Base-by-base conservation (phyloP, 805 yeast species). In the Candida fluviatilis region DNA sequence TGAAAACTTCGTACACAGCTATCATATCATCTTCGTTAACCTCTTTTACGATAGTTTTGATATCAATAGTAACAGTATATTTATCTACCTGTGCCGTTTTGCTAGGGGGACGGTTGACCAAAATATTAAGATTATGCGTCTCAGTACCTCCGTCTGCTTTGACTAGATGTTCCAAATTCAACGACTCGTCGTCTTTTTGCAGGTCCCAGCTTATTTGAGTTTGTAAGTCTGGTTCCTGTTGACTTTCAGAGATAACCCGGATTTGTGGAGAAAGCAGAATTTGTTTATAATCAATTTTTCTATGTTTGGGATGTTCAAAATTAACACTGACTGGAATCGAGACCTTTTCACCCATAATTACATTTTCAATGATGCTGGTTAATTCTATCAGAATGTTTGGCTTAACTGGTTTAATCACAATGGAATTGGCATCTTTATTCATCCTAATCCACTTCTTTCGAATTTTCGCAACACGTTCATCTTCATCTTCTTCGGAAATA, bases 101-200 rank as follows among this genome's bases (percentile, higher is more conserved):
- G 15, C 44, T 36, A 21, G 53, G 46, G 12, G 58, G 56, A 7
- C 48, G 47, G 32, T 17, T 18, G 13, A 37, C 15, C 10, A 4
- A 39, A 11, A 63, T 41, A 18, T 54, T 49, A 27, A 64, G 48
- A 1, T 13, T 31, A 26, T 49, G 50, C 14, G 21, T 30, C 13
- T 27, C 41, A 11, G 26, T 5, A 21, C 38, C 38, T 13, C 26
- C 29, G 1, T 29, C 26, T 1, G 36, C 45, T n/a, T 37, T 39
- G 1, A 46, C 44, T 4, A 52, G 37, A 1, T 41, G 42, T 4
- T 45, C 37, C 21, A 66, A 34, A 18, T 51, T 50, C 29, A 67
- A 43, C 1, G 66, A 56, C 40, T 64, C 69, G 34, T 68, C 74
- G 41, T 68, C 74, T 41, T 68, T 68, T 31, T 60, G 40, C 5